Evolutionary conservation across 2,329 filamentous ascomycete species (phyloP).

Genomic region (Hypoxylon rubiginosum): DNA sequence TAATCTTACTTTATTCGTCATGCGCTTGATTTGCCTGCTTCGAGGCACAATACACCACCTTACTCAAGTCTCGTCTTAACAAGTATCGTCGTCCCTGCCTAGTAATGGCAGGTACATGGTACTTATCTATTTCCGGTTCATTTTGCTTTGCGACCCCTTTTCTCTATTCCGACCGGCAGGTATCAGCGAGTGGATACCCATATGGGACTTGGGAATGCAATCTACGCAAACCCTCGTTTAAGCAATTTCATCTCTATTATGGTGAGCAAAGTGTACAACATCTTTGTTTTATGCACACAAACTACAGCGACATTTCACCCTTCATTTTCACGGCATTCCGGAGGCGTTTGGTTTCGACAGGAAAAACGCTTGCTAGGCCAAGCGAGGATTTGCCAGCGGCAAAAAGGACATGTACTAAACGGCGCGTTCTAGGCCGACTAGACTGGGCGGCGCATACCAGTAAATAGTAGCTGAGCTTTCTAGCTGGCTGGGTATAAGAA

Average conservation of each 20-base stretch:
- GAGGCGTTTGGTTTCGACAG: slow-evolving; percentile 11
- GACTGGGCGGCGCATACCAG: too few species aligned
- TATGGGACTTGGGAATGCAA: not conserved
- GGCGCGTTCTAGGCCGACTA: not conserved
- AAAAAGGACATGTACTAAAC: not conserved
- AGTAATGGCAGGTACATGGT: slow-evolving; percentile 20
- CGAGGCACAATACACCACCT: slow-evolving; percentile 3
- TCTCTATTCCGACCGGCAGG: slow-evolving; percentile 9
- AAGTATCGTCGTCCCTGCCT: slow-evolving; percentile 11
- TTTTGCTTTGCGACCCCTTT: slow-evolving; percentile 8
- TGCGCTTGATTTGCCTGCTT: not conserved
- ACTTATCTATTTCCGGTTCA: slow-evolving; percentile 6
- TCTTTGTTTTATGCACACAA: not conserved
- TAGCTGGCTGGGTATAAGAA: too few species aligned
- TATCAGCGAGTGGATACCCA: not conserved
- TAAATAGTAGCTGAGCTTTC: too few species aligned
- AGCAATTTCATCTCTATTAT: not conserved
- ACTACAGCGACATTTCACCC: not conserved
- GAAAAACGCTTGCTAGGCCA: slow-evolving; percentile 32
- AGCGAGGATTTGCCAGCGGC: slow-evolving; percentile 9
- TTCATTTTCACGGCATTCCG: slow-evolving; percentile 10
- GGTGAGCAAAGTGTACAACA: not conserved
- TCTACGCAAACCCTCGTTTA: not conserved
- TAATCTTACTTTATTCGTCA: slow-evolving; percentile 14
- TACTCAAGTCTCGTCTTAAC: slow-evolving; percentile 11